Percentiles rank a stretch among this genome's conserved stretches.
Evolutionary conservation across 495 filamentous ascomycete genomes (phyloP).

Genomic region (Symbiotaphrina buchneri): DNA sequence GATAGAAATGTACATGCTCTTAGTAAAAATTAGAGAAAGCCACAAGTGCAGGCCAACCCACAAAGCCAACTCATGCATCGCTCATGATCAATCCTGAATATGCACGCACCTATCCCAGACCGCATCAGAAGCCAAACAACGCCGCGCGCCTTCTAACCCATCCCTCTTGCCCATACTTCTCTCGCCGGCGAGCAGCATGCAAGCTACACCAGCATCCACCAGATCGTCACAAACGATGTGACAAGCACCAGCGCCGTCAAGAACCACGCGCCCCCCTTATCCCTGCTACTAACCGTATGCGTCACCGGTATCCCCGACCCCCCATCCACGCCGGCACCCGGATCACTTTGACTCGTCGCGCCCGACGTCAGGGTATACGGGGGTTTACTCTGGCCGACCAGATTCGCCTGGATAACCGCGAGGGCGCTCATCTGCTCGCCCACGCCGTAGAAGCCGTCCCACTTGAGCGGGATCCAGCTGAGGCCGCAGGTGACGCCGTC

Average conservation of each 20-base stretch:
- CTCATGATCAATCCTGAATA: too few species aligned
- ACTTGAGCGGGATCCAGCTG: conserved; percentile 14
- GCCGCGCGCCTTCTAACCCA: too few species aligned
- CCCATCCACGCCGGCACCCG: conserved; percentile 28
- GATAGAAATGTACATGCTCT: too few species aligned
- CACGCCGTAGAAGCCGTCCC: conserved; percentile 36
- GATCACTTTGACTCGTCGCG: conserved; percentile 50
- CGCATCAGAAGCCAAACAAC: too few species aligned
- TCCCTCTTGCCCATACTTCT: too few species aligned
- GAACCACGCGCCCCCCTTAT: conserved; percentile 36
- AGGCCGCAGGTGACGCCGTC: conserved; percentile 2
- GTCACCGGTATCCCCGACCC: conserved; percentile 7
- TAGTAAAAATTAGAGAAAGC: too few species aligned
- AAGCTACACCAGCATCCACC: conserved; percentile 27
- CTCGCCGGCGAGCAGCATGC: too few species aligned
- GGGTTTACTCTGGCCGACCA: conserved; percentile 20
- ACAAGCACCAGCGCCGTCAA: conserved; percentile 25
- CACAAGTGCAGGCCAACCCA: too few species aligned
- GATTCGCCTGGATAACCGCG: conserved; percentile 37
- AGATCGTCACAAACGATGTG: conserved; percentile 16
- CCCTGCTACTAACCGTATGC: conserved; percentile 20
- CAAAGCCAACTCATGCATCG: too few species aligned
- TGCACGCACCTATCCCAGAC: too few species aligned
- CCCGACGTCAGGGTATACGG: conserved; percentile 39
- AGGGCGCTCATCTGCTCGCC: conserved; percentile 54